Conservation (phyloP, 2,329 filamentous ascomycete species). For the Aureobasidium zeae region DNA sequence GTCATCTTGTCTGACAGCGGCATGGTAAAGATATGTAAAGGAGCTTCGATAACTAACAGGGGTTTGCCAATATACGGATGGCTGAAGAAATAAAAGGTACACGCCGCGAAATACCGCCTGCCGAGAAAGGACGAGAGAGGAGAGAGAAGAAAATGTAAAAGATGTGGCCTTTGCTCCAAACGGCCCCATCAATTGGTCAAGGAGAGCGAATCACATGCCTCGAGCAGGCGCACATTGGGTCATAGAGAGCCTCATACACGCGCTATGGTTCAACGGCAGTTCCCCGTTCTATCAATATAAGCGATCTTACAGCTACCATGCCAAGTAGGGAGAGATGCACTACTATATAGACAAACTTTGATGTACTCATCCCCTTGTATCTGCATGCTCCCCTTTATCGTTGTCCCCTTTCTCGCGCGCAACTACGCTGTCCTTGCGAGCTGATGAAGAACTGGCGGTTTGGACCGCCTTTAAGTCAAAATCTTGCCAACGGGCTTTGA, state of each 20-base stretch:
- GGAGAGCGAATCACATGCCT: too few species aligned
- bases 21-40: slow-evolving; percentile 8
- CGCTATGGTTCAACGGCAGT: neutral
- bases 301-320: neutral
- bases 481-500: slow-evolving; percentile 17
- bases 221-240: too few species aligned
- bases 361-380: neutral
- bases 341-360: neutral
- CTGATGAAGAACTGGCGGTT: slow-evolving; percentile 1
- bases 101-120: neutral
- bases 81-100: too few species aligned
- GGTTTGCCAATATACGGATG: too few species aligned
- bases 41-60: too few species aligned
- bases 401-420: slow-evolving; percentile 1
- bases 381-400: neutral
- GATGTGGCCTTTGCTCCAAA: too few species aligned
- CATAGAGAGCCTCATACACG: too few species aligned
- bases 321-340: neutral
- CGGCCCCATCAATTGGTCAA: too few species aligned
- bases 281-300: neutral
- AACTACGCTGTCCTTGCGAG: slow-evolving; percentile 3
- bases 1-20: neutral
- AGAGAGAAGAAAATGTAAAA: too few species aligned
- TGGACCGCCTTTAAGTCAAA: slow-evolving; percentile 12
- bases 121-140: too few species aligned